Conservation (phyloP, 148 eudicot species). For the Camellia lanceoleosa region DNA sequence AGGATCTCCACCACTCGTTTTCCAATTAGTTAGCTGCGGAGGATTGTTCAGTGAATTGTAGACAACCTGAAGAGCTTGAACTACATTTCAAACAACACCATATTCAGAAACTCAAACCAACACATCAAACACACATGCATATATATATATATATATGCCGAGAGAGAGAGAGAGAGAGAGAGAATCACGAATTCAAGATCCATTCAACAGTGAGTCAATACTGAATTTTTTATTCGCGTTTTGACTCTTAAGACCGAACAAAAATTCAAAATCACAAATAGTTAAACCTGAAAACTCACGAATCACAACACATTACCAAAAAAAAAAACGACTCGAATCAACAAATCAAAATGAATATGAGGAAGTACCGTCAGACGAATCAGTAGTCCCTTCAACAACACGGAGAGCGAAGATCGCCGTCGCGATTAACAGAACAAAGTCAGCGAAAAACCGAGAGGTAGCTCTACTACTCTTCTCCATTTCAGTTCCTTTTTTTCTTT, state of each 20-base stretch:
- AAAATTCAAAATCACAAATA: slow-evolving; percentile 14
- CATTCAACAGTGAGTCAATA: neutral
- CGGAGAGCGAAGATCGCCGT: slow-evolving; percentile 20
- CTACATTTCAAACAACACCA: slow-evolving; percentile 40
- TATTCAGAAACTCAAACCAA: slow-evolving; percentile 6
- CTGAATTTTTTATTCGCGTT: slow-evolving; percentile 19
- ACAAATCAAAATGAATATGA: neutral
- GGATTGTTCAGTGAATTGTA: slow-evolving; percentile 78
- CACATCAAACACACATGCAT: neutral
- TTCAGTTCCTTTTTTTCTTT: neutral
- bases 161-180: neutral
- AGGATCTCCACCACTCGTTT: slow-evolving; percentile 79
- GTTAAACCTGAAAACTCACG: neutral
- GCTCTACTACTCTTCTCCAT: slow-evolving; percentile 19
- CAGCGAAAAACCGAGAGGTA: slow-evolving; percentile 1
- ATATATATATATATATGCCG: neutral
- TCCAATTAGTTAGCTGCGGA: slow-evolving; percentile 80
- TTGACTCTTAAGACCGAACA: slow-evolving; percentile 3
- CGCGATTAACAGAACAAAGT: slow-evolving; percentile 28
- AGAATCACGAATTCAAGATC: slow-evolving; percentile 12
- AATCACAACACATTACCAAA: slow-evolving; percentile 7
- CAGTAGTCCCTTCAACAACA: slow-evolving; percentile 54
- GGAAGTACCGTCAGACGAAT: slow-evolving; percentile 59
- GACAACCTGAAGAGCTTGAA: slow-evolving; percentile 76
- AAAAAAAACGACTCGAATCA: neutral